These are phyloP conservation scores for Gossypium schwendimanii DNA, from an alignment of 441 rosid species.

Conservation along the genomic window DNA sequence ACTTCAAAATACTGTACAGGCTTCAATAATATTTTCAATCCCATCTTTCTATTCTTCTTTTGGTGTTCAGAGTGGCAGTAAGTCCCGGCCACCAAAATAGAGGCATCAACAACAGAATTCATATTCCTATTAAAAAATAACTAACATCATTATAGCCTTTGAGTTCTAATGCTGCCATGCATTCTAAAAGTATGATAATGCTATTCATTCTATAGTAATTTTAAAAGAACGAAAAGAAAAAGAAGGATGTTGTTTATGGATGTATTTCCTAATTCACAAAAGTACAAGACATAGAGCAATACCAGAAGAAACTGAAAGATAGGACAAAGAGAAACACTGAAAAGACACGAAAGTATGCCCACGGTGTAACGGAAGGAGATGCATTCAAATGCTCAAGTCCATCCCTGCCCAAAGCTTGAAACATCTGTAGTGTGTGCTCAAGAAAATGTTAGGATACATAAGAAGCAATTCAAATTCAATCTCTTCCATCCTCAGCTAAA, in stretches of 20 bases:
- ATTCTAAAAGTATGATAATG: background rate
- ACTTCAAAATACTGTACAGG: background rate
- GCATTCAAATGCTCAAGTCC: constrained; percentile 93
- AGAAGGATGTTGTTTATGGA: background rate
- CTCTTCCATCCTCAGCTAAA: constrained; percentile 9
- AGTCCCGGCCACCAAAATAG: background rate
- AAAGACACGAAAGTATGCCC: constrained; percentile 87
- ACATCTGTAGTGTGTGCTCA: constrained; percentile 55
- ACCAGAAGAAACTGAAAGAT: constrained; percentile 73
- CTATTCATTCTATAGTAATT: background rate
- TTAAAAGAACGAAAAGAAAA: background rate
- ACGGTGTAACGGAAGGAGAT: constrained; percentile 83
- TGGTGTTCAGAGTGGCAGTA: background rate
- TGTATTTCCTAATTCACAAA: constrained; percentile 17
- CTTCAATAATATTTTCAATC: background rate
- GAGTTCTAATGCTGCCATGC: background rate
- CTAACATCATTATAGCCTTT: background rate
- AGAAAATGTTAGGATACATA: constrained; percentile 16
- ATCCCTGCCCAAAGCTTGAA: constrained; percentile 97
- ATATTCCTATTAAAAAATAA: background rate
- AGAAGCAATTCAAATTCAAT: constrained; percentile 10
- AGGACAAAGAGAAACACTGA: constrained; percentile 74
- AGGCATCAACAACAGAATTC: background rate
- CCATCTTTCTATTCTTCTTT: background rate
- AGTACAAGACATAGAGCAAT: constrained; percentile 21